A percentile compares a stretch with the other conserved stretches of the same genome.
phyloP scores from a whole-genome alignment of 768 basidiomycete species.

The Lenzites betulinus region DNA sequence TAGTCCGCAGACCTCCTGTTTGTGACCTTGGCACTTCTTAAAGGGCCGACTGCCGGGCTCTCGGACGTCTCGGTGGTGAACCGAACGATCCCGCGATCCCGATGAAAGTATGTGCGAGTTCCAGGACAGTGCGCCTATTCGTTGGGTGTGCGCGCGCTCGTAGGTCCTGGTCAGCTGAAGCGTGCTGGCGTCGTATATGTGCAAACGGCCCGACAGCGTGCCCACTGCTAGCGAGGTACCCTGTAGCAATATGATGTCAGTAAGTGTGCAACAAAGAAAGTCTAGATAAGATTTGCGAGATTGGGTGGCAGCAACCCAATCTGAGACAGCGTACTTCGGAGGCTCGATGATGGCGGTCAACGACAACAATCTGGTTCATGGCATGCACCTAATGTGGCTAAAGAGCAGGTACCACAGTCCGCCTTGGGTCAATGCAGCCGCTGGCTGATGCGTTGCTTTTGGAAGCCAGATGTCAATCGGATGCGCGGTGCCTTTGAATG shows the following conservation, averaged over 20 bases:
- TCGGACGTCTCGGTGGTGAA: slow-evolving; percentile 92
- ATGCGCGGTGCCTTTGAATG: neutral
- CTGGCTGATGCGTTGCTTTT: neutral
- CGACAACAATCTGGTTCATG: neutral
- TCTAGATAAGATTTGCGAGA: neutral
- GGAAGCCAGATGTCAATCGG: neutral
- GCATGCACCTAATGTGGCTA: slow-evolving; percentile 2
- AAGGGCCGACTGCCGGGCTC: slow-evolving; percentile 66
- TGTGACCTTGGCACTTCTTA: slow-evolving; percentile 69
- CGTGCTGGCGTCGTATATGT: slow-evolving; percentile 90
- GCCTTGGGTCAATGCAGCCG: no score
- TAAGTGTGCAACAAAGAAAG: neutral
- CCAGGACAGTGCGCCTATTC: slow-evolving; percentile 95
- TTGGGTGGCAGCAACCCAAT: neutral
- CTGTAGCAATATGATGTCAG: slow-evolving; percentile 33
- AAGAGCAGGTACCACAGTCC: neutral
- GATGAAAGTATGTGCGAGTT: slow-evolving; percentile 85
- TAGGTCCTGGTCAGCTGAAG: slow-evolving; percentile 80
- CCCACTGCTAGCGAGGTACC: slow-evolving; percentile 92
- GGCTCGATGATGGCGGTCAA: neutral
- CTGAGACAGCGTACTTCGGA: neutral
- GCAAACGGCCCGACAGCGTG: slow-evolving; percentile 83
- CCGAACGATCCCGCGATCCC: slow-evolving; percentile 87
- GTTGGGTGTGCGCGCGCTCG: slow-evolving; percentile 78
- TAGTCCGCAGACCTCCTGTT: slow-evolving; percentile 95